Conservation (phyloP, 495 filamentous ascomycete genomes). For the Bacidia gigantensis region DNA sequence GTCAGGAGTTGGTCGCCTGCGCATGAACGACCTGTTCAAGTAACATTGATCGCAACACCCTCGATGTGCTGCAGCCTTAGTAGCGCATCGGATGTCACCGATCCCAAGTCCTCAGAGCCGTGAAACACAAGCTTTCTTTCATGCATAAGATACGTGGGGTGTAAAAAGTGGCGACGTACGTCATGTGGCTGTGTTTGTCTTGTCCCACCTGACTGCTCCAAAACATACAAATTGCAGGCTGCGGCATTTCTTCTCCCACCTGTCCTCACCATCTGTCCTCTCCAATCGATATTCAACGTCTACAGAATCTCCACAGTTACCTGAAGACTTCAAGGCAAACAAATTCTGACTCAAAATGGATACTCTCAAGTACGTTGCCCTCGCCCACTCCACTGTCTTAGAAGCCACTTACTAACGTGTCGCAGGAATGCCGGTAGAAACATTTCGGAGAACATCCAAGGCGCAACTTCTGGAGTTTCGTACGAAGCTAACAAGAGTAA, state of each 20-base stretch:
- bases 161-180: not conserved
- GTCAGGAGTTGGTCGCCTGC: not conserved
- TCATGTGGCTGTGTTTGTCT: too few relatives aligned
- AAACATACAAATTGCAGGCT: too few relatives aligned
- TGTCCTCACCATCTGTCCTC: too few relatives aligned
- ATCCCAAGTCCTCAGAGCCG: not conserved
- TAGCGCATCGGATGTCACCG: not conserved
- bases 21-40: too few relatives aligned
- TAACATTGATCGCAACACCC: too few relatives aligned
- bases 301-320: not conserved
- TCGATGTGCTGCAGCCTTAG: not conserved
- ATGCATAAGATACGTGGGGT: not conserved
- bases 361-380: slow-evolving; percentile 15
- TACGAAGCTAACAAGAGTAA: slow-evolving; percentile 50
- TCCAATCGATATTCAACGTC: too few relatives aligned
- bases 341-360: slow-evolving; percentile 11
- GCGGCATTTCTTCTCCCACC: too few relatives aligned
- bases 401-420: slow-evolving; percentile 1
- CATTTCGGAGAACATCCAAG: slow-evolving; percentile 46
- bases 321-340: not conserved
- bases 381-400: not conserved
- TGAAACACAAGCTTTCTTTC: not conserved
- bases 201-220: too few relatives aligned
- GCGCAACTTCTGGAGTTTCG: slow-evolving; percentile 30
- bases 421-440: slow-evolving; percentile 46